phyloP scores from a whole-genome alignment of 495 filamentous ascomycete genomes.

The Choiromyces venosus region DNA sequence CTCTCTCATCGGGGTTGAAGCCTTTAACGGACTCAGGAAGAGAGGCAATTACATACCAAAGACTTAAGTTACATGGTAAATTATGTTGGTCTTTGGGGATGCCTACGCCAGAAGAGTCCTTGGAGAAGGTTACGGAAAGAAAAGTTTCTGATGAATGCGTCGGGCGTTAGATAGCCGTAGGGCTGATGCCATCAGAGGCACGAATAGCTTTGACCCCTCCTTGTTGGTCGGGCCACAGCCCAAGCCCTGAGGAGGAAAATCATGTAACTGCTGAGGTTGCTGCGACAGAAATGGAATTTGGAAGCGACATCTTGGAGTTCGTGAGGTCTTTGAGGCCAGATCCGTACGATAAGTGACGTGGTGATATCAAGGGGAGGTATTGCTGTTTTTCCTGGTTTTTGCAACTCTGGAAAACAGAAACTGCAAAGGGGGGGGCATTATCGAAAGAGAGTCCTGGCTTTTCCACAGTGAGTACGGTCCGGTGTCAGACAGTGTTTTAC shows the following conservation, averaged over 20 bases:
- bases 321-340: background rate
- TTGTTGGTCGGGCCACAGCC: background rate
- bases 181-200: background rate
- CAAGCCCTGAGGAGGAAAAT: background rate
- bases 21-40: background rate
- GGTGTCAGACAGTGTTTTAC: background rate
- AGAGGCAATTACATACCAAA: background rate
- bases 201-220: background rate
- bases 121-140: background rate
- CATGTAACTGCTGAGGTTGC: background rate
- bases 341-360: background rate
- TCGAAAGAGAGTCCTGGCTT: background rate
- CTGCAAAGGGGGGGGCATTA: too few relatives aligned
- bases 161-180: background rate
- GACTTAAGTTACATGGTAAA: background rate
- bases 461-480: background rate
- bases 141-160: background rate
- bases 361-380: background rate
- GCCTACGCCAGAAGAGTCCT: background rate
- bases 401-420: background rate
- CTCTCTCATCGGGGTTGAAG: background rate
- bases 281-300: background rate
- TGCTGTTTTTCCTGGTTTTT: background rate
- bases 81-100: background rate
- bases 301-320: background rate